Conservation (phyloP, 768 basidiomycete genomes). For the Suillus placidus region DNA sequence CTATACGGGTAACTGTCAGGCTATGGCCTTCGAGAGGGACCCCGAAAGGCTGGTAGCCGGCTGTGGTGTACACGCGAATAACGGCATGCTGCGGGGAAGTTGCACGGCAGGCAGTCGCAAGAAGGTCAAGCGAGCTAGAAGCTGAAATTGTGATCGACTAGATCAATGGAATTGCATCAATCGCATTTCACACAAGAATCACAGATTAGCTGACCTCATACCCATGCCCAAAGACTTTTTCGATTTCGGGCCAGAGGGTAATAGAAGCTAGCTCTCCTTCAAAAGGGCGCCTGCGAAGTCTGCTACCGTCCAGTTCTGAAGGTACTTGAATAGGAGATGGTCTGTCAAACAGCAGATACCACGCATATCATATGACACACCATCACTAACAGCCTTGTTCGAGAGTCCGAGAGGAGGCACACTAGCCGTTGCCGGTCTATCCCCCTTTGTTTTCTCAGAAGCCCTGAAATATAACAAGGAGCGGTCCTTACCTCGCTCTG, state of each 20-base stretch:
- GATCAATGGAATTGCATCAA: slow-evolving; percentile 3
- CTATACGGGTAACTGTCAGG: slow-evolving; percentile 87
- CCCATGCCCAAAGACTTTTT: slow-evolving; percentile 97
- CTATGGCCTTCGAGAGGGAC: slow-evolving; percentile 79
- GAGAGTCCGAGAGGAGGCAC: slow-evolving; percentile 94
- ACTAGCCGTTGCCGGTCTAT: slow-evolving; percentile 76
- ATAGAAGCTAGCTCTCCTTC: slow-evolving; percentile 87
- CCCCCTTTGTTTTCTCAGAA: slow-evolving; percentile 42
- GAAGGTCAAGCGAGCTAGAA: slow-evolving; percentile 65
- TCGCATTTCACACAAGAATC: not conserved
- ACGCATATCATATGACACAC: slow-evolving; percentile 38
- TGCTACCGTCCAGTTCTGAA: slow-evolving; percentile 19
- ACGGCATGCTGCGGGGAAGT: slow-evolving; percentile 88
- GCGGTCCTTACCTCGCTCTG: slow-evolving; percentile 50
- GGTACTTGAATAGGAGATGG: slow-evolving; percentile 16
- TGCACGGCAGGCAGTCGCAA: slow-evolving; percentile 92
- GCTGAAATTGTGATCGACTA: slow-evolving; percentile 82
- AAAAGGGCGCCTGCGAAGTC: slow-evolving; percentile 57
- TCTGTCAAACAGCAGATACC: slow-evolving; percentile 1
- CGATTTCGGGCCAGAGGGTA: slow-evolving; percentile 95
- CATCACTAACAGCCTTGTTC: slow-evolving; percentile 84
- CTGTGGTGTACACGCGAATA: slow-evolving; percentile 78
- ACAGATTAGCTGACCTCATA: slow-evolving; percentile 71
- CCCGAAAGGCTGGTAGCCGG: slow-evolving; percentile 71
- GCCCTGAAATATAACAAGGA: not conserved